These are phyloP conservation scores for Spizellomyces sp. DNA, from an alignment of 192 early-diverging fungal genomes.

Conservation along the genomic window DNA sequence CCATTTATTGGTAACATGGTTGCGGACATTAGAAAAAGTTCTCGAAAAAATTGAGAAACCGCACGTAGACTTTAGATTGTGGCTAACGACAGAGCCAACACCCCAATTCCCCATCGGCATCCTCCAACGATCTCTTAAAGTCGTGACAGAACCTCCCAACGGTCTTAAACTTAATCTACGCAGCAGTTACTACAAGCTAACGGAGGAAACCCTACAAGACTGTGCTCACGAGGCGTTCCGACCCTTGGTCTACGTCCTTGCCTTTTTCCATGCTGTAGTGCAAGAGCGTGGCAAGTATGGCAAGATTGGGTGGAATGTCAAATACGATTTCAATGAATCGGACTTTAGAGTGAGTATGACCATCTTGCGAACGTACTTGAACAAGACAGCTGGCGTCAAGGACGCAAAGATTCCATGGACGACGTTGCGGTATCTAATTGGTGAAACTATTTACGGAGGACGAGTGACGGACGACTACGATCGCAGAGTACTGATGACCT, in stretches of 20 bases:
- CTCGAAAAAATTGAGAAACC: slow-evolving; percentile 68
- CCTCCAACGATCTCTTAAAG: slow-evolving; percentile 62
- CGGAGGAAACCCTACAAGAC: slow-evolving; percentile 58
- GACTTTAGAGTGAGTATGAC: slow-evolving; percentile 60
- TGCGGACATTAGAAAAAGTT: slow-evolving; percentile 58
- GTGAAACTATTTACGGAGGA: slow-evolving; percentile 68
- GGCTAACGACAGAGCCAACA: slow-evolving; percentile 65
- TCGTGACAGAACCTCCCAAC: slow-evolving; percentile 67
- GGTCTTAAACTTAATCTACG: slow-evolving; percentile 62
- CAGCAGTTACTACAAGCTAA: slow-evolving; percentile 59
- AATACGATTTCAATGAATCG: slow-evolving; percentile 68
- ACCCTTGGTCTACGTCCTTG: slow-evolving; percentile 59
- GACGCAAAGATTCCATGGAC: slow-evolving; percentile 67
- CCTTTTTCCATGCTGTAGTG: slow-evolving; percentile 66
- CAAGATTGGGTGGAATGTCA: slow-evolving; percentile 67
- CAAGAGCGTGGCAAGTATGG: slow-evolving; percentile 68
- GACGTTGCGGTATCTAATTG: slow-evolving; percentile 61
- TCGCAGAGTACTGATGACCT: slow-evolving; percentile 59
- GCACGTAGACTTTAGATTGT: slow-evolving; percentile 60
- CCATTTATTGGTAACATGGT: slow-evolving; percentile 59
- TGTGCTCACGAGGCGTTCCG: slow-evolving; percentile 57
- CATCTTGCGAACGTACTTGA: slow-evolving; percentile 60
- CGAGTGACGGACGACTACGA: slow-evolving; percentile 69
- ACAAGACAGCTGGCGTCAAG: slow-evolving; percentile 54
- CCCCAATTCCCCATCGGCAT: slow-evolving; percentile 62